Percentiles rank a stretch among this genome's conserved stretches.
phyloP scores from a whole-genome alignment of 106 monocot genomes.

The Phalaenopsis aphrodite region DNA sequence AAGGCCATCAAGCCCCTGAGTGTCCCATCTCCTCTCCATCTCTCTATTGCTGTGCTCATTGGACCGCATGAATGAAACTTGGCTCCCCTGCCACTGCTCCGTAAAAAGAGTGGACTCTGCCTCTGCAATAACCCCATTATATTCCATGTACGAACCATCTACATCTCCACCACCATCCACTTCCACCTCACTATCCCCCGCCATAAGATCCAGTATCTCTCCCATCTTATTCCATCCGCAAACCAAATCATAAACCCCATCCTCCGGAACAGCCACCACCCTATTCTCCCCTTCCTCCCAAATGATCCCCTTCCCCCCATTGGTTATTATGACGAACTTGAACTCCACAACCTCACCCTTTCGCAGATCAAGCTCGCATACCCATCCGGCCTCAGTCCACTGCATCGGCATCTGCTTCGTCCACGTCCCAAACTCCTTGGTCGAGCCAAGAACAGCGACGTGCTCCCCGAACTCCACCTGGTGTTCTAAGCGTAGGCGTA shows the following conservation, averaged over 20 bases:
- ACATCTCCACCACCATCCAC: slow-evolving; percentile 5
- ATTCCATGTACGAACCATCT: neutral
- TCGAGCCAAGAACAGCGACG: slow-evolving; percentile 56
- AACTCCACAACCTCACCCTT: slow-evolving; percentile 40
- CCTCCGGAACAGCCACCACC: slow-evolving; percentile 36
- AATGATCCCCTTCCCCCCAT: slow-evolving; percentile 19
- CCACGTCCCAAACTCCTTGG: slow-evolving; percentile 71
- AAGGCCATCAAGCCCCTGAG: slow-evolving; percentile 51
- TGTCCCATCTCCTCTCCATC: slow-evolving; percentile 53
- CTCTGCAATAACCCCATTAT: slow-evolving; percentile 9
- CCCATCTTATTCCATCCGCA: slow-evolving; percentile 62
- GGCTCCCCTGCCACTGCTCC: slow-evolving; percentile 74
- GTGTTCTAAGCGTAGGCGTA: slow-evolving; percentile 53
- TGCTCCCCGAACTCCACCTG: slow-evolving; percentile 87
- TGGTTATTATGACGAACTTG: slow-evolving; percentile 54
- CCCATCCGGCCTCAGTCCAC: slow-evolving; percentile 73
- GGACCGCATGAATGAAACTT: slow-evolving; percentile 51
- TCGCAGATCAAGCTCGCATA: slow-evolving; percentile 30
- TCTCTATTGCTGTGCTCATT: slow-evolving; percentile 56
- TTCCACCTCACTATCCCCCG: slow-evolving; percentile 6
- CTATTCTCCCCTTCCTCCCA: slow-evolving; percentile 89
- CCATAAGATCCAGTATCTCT: slow-evolving; percentile 36
- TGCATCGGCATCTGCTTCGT: slow-evolving; percentile 42
- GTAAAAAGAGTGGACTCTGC: slow-evolving; percentile 38
- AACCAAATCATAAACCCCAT: slow-evolving; percentile 47